Conservation (phyloP, 2,329 filamentous ascomycete species). For the Pseudopyrenochaeta lycopersici region DNA sequence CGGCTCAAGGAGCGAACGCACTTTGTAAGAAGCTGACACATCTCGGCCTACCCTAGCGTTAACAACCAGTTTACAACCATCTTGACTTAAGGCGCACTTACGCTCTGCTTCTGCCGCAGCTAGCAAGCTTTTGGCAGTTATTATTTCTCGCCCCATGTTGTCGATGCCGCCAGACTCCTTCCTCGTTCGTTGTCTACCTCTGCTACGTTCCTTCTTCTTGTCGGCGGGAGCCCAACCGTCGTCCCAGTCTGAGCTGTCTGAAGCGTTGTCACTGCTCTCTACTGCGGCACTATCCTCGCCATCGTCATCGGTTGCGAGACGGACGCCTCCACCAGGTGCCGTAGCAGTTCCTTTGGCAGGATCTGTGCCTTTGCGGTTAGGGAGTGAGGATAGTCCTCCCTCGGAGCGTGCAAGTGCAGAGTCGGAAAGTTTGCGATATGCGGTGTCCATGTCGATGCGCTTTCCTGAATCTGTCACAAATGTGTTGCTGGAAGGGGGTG, state of each 20-base stretch:
- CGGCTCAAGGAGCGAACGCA: conserved; percentile 72
- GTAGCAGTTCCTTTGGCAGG: conserved; percentile 51
- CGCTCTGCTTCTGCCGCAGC: conserved; percentile 82
- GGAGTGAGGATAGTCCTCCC: conserved; percentile 68
- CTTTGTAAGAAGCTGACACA: conserved; percentile 62
- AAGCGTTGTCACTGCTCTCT: conserved; percentile 72
- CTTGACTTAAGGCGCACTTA: conserved; percentile 53
- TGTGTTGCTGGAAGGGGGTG: conserved; percentile 49
- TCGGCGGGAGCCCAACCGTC: conserved; percentile 59
- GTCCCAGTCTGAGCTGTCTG: conserved; percentile 68
- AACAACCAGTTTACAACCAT: conserved; percentile 11
- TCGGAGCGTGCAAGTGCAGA: conserved; percentile 72
- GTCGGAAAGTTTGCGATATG: conserved; percentile 76
- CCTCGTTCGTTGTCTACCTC: conserved; percentile 51
- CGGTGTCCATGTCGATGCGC: conserved; percentile 72
- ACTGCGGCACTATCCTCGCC: conserved; percentile 67
- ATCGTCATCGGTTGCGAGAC: conserved; percentile 60
- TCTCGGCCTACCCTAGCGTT: conserved; percentile 55
- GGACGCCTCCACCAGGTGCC: conserved; percentile 60
- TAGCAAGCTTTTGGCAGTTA: conserved; percentile 68
- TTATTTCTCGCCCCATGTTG: conserved; percentile 47
- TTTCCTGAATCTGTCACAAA: conserved; percentile 69
- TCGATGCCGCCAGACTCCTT: conserved; percentile 45
- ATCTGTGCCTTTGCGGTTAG: conserved; percentile 59
- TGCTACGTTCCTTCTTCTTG: conserved; percentile 49